Base-by-base conservation (phyloP, 192 early-diverging fungal species). In the Coemansia furcata region DNA sequence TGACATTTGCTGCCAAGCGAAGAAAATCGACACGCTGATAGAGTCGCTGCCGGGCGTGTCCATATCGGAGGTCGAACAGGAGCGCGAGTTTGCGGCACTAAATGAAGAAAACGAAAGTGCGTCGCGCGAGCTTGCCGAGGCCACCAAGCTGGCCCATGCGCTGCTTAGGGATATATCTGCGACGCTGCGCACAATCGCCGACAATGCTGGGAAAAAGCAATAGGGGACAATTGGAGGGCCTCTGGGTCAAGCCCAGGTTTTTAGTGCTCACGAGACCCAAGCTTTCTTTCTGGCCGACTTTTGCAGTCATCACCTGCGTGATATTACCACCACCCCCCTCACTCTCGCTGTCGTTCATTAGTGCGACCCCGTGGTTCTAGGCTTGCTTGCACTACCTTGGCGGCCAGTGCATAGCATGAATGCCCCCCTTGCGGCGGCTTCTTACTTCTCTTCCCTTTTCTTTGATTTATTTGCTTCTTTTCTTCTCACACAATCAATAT, bases 1-100 rank as follows among this genome's bases (percentile, higher is more conserved):
- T 50, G 80, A 77, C 55, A 83, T 83, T 43, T 77, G 75, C 60
- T 60, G 76, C 32, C 80, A 83, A 61, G 75, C 80, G 3, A 77
- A 78, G 60, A 77, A 78, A 60, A 75, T 78, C 29, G 80, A 83
- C 42, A 42, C 72, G 23, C 73, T 83, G 19, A 67, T 78, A 42
- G 76, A 78, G 61, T 71, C 80, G 17, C 60, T 83, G 39, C 80
- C 80, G 0, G 79, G 74, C 0, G 69, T 73, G 10, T 52, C 70
- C 1, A 68, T 62, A 21, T 67, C 79, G 6, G 71, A 73, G 15
- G 62, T 58, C 55, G 68, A 74, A 19, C 79, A 74, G 44, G 68
- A 67, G 47, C 44, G 46, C 14, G 79, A 82, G 67, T 82, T 82
- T 74, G 65, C 17, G 0, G 59, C 65, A 65, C 74, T 82, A 6